Evolutionary conservation across 139 green algal species (phyloP).

Genomic region (Pleodorina starrii): DNA sequence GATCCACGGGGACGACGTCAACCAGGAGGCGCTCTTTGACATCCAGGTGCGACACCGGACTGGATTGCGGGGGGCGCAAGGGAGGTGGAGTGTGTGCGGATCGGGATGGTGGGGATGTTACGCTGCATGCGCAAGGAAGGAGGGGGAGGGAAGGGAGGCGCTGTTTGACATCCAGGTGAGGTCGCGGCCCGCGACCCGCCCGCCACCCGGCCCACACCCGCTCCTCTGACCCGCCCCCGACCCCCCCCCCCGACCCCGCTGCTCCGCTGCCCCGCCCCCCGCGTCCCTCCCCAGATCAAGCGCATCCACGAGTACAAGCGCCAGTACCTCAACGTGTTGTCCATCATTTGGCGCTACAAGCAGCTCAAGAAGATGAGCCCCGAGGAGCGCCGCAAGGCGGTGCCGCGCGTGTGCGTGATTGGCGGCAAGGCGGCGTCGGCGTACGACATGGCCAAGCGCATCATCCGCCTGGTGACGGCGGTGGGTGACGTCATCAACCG

Average conservation of each 20-base stretch:
- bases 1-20: conserved; percentile 83
- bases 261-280: not conserved
- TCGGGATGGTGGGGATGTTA: no score
- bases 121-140: no score
- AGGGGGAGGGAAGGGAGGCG: no score
- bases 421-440: conserved; percentile 98
- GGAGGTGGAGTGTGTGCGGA: no score
- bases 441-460: conserved; percentile 99
- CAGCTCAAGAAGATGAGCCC: conserved; percentile 92
- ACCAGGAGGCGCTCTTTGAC: conserved; percentile 91
- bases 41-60: conserved; percentile 88
- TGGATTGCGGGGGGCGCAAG: no score
- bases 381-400: conserved; percentile 84
- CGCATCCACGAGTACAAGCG: conserved; percentile 99
- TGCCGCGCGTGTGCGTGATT: conserved; percentile 93
- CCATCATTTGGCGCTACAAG: conserved; percentile 92
- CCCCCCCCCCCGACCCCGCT: no score
- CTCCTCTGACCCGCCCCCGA: no score
- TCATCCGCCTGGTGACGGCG: conserved; percentile 95
- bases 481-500: conserved; percentile 94
- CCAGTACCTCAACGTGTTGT: conserved; percentile 95
- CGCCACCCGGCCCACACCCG: no score
- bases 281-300: conserved; percentile 89
- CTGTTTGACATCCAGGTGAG: no score
- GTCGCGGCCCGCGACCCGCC: no score